A percentile compares a stretch with the other conserved stretches of the same genome.
phyloP scores from a whole-genome alignment of 129 eudicot species.

The Arctium minus region DNA sequence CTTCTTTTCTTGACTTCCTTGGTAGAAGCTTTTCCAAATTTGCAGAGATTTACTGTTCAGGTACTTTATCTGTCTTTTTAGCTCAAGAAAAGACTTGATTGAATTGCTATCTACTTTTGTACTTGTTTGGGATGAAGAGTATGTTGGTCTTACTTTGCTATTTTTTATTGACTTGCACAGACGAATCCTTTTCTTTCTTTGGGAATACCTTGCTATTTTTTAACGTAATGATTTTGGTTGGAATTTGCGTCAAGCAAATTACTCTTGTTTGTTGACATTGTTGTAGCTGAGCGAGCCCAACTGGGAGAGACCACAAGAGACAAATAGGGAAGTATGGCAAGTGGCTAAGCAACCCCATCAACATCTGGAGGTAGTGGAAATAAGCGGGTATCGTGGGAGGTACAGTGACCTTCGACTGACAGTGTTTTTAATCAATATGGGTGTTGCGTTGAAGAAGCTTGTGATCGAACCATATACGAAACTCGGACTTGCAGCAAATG shows the following conservation, averaged over 20 bases:
- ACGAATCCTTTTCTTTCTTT: not conserved
- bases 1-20: slow-evolving; percentile 33
- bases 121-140: not conserved
- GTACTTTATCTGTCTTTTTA: slow-evolving; percentile 14
- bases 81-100: no score
- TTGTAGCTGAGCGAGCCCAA: not conserved
- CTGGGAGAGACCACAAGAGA: no score
- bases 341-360: not conserved
- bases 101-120: not conserved
- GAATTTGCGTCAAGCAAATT: not conserved
- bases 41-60: slow-evolving; percentile 37
- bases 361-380: no score
- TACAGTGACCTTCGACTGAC: no score
- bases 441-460: no score
- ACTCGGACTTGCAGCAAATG: no score
- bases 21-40: slow-evolving; percentile 34
- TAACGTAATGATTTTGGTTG: not conserved
- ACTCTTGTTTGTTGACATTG: not conserved
- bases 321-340: no score
- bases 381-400: no score
- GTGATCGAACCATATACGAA: no score
- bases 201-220: not conserved
- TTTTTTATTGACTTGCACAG: not conserved
- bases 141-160: not conserved
- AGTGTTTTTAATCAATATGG: no score